Evolutionary conservation across 176 grass and related monocot species (phyloP), one percentile per base, ranked within the genome.

Genomic region (Avena atlantica): DNA sequence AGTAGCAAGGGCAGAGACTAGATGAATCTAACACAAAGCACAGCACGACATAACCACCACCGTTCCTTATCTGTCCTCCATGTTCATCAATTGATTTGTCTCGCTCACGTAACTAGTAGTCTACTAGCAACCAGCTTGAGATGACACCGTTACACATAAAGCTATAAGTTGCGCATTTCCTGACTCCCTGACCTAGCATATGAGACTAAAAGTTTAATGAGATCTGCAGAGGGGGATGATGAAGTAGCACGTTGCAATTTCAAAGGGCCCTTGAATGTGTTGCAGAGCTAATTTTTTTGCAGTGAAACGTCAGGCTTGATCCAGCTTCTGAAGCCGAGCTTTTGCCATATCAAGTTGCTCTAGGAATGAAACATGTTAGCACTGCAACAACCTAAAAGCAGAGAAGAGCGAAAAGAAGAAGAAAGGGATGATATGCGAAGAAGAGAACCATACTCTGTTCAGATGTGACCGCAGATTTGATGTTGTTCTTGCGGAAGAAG

Each of bases 321-420:
- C 86, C 29, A 88, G 70, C 82, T 85, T 91, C 62, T 76, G 74
- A 23, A 91, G 53, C 9, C 53, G 44, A 52, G 53, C 52, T 64
- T 81, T 88, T 3, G 90, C 61, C 19, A 56, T 23, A 21, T 91
- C 90, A 77, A 91, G 77, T 72, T 91, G 86, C 44, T 91, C 90
- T 88, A 66, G 1, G 8, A 48, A 59, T 2, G 4, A 4, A 12
- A 74, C 5, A 68, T 84, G 85, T 91, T 50, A 78, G 3, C 57
- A 44, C 4, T 5, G 6, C 3, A 59, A 73, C 2, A 23, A 3
- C 9, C 23, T 16, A 42, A 57, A 12, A 37, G 40, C 40, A 2
- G 12, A 27, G 2, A 2, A 4, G 14, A 13, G 1, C 23, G 25
- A 75, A 6, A 27, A 24, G 21, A 50, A 12, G 4, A 75, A 25